Conservation (phyloP, 208 protist genomes). For the Trypanosoma conorhini region DNA sequence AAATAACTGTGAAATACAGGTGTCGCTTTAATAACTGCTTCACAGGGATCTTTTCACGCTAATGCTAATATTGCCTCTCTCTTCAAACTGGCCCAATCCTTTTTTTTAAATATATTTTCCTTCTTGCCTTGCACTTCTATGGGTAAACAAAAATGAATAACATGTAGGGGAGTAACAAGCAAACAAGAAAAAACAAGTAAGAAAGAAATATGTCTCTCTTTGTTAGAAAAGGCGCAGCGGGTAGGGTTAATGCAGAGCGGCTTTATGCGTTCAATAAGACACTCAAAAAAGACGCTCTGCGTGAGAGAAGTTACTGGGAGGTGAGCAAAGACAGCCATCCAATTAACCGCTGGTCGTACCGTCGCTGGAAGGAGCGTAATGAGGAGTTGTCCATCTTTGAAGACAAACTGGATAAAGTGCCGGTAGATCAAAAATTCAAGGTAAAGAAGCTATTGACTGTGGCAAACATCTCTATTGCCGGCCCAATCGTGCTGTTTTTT, state of each 20-base stretch:
- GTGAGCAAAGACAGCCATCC: conserved; percentile 80
- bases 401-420: conserved; percentile 73
- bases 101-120: background rate
- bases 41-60: background rate
- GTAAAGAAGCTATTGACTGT: conserved; percentile 84
- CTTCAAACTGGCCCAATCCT: background rate
- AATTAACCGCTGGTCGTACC: conserved; percentile 81
- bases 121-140: background rate
- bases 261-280: conserved; percentile 86
- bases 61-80: background rate
- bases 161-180: too few relatives aligned
- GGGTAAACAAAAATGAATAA: too few relatives aligned
- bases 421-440: conserved; percentile 86
- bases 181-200: background rate
- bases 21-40: background rate
- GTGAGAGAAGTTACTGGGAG: conserved; percentile 78
- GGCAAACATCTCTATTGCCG: conserved; percentile 71
- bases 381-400: conserved; percentile 83
- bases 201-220: conserved; percentile 53
- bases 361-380: conserved; percentile 69
- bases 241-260: conserved; percentile 64
- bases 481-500: conserved; percentile 57
- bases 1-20: background rate
- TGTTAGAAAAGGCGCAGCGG: conserved; percentile 48
- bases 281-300: conserved; percentile 73